Evolutionary conservation across 352 stramenopile species (phyloP).

Genomic region (Phytophthora tubulina): DNA sequence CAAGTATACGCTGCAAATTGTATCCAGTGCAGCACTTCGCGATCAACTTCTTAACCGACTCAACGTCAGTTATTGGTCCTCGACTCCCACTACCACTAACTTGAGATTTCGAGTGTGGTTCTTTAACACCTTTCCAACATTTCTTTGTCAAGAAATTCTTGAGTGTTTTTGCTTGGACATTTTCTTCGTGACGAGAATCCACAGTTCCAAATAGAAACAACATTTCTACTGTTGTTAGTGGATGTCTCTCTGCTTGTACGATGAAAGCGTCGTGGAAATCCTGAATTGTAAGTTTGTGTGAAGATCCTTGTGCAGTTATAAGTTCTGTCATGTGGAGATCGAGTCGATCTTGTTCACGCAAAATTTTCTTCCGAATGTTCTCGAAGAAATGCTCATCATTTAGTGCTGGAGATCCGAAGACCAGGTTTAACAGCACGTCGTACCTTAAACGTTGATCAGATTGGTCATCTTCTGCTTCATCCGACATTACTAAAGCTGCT

Average conservation of each 20-base stretch:
- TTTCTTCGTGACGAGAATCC: constrained; percentile 33
- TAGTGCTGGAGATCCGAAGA: constrained; percentile 55
- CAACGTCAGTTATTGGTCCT: background rate
- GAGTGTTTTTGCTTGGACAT: constrained; percentile 36
- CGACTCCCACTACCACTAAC: background rate
- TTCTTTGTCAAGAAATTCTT: constrained; percentile 36
- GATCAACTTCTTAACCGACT: constrained; percentile 25
- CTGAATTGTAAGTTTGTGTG: constrained; percentile 23
- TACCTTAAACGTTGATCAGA: constrained; percentile 41
- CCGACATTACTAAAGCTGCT: constrained; percentile 19
- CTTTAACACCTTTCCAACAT: constrained; percentile 30
- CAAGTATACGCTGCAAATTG: constrained; percentile 40
- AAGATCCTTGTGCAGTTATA: constrained; percentile 21
- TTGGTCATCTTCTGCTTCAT: background rate
- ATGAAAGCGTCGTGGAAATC: constrained; percentile 30
- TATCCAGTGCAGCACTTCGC: constrained; percentile 33
- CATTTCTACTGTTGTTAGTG: constrained; percentile 37
- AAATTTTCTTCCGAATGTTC: constrained; percentile 39
- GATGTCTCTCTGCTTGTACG: background rate
- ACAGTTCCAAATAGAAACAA: constrained; percentile 53
- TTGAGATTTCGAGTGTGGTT: background rate
- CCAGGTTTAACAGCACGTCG: constrained; percentile 61
- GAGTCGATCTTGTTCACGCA: constrained; percentile 18
- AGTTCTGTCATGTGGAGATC: constrained; percentile 24
- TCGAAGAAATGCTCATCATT: constrained; percentile 34